Evolutionary conservation across 2,329 filamentous ascomycete genomes (phyloP), one percentile per base, ranked within the genome.

Genomic region (Cladobotryum protrusum): DNA sequence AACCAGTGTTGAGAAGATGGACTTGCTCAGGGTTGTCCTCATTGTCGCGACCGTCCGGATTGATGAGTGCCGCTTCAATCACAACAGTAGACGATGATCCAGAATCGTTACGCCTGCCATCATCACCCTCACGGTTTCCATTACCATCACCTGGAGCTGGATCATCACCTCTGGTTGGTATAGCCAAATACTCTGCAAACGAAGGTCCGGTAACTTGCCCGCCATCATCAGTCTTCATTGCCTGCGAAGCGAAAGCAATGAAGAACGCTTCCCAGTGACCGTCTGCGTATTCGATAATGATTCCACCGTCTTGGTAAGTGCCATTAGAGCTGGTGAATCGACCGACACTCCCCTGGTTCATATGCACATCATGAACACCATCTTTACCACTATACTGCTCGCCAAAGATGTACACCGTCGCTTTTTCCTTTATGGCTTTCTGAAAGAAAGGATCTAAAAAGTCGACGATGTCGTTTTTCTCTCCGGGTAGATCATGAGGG

Each of bases 201-300:
- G 6, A 29, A 29, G 24, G 24, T 8, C 24, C 24, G 6, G 24
- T 8, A 9, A 29, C 24, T 49, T 52, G 34, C 20, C 29, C 45
- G 48, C 35, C 41, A 43, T 36, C 42, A 43, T 49, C 47, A 3
- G 52, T 56, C 48, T 52, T 46, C 15, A 50, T 17, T 33, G 50
- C 29, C 32, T 55, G 50, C 6, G 50, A 53, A 9, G 53, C 44
- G 47, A 56, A 55, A 19, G 43, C 48, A 12, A 54, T 46, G 34
- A 55, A 50, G 18, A 53, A 45, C 4, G 46, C 48, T 35, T 54
- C 53, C 43, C 45, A 56, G 17, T 45, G 46, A 8, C 36, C 47
- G 41, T 55, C 50, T 5, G 32, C 34, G 37, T 50, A 56, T 36
- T 53, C 35, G 12, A 56, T 12, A 40, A 52, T 29, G 9, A 53